Percentiles rank a stretch among this genome's conserved stretches.
Conservation (phyloP, 352 stramenopile genomes). For the Phytophthora citricola region DNA sequence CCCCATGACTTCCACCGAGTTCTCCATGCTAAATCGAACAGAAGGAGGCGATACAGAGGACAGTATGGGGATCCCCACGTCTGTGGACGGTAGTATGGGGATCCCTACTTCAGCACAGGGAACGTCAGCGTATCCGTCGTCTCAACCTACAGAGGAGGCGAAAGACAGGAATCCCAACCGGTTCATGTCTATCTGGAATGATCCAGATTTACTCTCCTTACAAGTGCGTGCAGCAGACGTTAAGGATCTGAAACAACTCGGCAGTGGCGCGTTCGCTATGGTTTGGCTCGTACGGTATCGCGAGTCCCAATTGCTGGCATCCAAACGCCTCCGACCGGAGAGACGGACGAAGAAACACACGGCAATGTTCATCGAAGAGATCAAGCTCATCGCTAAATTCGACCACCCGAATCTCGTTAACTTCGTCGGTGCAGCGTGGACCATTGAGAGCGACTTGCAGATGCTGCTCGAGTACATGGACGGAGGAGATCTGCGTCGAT, state of each 20-base stretch:
- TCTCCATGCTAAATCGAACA: constrained; percentile 26
- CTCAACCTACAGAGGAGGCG: constrained; percentile 11
- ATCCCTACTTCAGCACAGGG: constrained; percentile 17
- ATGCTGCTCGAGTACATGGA: constrained; percentile 58
- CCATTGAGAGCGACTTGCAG: constrained; percentile 49
- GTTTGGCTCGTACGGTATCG: constrained; percentile 41
- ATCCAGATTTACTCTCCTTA: constrained; percentile 34
- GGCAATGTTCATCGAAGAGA: constrained; percentile 48
- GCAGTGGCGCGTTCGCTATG: constrained; percentile 33
- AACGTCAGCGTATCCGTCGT: constrained; percentile 17
- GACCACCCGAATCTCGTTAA: constrained; percentile 53
- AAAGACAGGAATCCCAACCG: not conserved
- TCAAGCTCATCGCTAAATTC: constrained; percentile 52
- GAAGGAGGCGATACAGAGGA: constrained; percentile 9
- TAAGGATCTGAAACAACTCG: constrained; percentile 34
- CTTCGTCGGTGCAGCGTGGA: constrained; percentile 54
- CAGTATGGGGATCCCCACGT: constrained; percentile 27
- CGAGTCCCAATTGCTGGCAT: constrained; percentile 32
- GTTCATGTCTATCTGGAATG: constrained; percentile 39
- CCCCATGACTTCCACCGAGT: constrained; percentile 31
- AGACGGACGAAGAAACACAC: constrained; percentile 33
- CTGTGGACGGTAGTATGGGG: constrained; percentile 20
- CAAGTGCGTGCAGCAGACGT: constrained; percentile 35
- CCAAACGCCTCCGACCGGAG: constrained; percentile 37
- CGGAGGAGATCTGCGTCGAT: constrained; percentile 43